Evolutionary conservation across 2,329 filamentous ascomycete genomes (phyloP), one percentile per base, ranked within the genome.

Genomic region (Didymosphaeria variabile): DNA sequence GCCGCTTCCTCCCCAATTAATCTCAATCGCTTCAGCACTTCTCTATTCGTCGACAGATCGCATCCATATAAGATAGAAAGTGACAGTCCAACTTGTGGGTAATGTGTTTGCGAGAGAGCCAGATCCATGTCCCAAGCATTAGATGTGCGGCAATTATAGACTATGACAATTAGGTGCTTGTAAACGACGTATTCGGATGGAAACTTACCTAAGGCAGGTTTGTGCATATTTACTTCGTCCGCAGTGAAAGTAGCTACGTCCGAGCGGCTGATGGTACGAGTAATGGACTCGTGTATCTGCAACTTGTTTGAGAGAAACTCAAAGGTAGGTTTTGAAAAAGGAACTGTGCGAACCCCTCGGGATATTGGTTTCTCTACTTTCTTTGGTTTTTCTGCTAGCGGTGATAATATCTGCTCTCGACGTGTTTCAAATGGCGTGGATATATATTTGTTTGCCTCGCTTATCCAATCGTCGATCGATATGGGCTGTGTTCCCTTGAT

Each of bases 31-130:
- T 31, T 44, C 1, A 71, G 31, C 3, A 71, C 62, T 1, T 46
- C n/a, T 12, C 50, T 50, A 29, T 71, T 65, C 0, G 51, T 58
- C 2, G 19, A 15, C 8, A 54, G 44, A 7, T 62, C 12, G 23
- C 59, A 61, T 10, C 68, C 68, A 47, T 63, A 69, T 2, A 71
- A n/a, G 5, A 71, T 61, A 3, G 63, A 55, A 46, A 61, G 67
- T 2, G 60, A 65, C 32, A 69, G 31, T 3, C 62, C 55, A 2
- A 5, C 38, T 29, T 55, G 6, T 1, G 59, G 54, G 32, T 61
- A 64, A 50, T 68, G 51, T 12, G 68, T 70, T 10, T 55, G 52
- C 12, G 66, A 61, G 17, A 70, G 19, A 19, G 66, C 68, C 13
- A 67, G 32, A 56, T 70, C 68, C 15, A 12, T 50, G 1, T 40